Conservation (phyloP, 1,139 yeast species). For the Magnusiomyces tetraspermus region DNA sequence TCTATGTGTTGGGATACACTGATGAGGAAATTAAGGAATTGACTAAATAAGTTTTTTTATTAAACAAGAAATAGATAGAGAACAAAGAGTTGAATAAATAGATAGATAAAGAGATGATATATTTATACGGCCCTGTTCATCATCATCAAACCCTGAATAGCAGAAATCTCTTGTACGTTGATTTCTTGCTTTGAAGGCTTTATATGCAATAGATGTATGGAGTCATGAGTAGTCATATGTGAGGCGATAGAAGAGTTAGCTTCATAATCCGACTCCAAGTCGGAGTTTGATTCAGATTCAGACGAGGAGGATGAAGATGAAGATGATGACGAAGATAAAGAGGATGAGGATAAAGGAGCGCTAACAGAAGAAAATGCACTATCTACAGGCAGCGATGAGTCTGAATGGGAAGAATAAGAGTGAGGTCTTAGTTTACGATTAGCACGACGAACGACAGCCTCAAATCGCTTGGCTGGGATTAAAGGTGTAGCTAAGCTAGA, state of each 20-base stretch:
- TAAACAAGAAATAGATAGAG: too few species aligned
- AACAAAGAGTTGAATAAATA: too few species aligned
- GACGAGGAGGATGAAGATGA: background rate
- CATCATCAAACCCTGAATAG: background rate
- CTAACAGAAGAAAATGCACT: too few species aligned
- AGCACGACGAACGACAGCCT: background rate
- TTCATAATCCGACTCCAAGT: background rate
- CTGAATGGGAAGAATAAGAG: background rate
- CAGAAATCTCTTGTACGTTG: background rate
- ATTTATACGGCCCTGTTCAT: background rate
- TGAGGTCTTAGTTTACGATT: background rate
- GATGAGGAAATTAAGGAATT: slow-evolving; percentile 38
- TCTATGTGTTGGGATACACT: slow-evolving; percentile 71
- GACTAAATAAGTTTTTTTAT: background rate
- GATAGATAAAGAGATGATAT: too few species aligned
- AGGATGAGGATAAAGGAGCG: background rate
- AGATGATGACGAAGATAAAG: background rate
- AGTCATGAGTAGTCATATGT: background rate
- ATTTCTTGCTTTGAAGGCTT: background rate
- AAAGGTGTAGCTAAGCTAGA: background rate
- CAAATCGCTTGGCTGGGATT: background rate
- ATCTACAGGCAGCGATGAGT: background rate
- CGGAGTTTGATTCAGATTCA: background rate
- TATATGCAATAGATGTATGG: background rate
- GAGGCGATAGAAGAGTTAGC: background rate